Evolutionary conservation across 2,329 filamentous ascomycete genomes (phyloP).

Genomic region (Aspergillus aculeatus): DNA sequence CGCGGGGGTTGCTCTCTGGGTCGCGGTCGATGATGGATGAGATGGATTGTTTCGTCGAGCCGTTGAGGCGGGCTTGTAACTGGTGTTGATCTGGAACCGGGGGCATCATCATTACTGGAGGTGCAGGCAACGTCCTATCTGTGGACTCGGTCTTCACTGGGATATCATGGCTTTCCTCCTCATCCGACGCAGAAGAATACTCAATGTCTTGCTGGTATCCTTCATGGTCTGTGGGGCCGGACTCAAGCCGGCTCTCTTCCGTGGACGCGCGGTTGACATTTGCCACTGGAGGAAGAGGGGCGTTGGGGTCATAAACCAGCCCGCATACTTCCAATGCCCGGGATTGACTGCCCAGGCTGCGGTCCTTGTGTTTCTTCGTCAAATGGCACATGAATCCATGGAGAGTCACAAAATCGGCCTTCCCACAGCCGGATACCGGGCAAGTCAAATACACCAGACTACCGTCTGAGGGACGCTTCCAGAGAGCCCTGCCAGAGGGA

Average conservation of each 20-base stretch:
- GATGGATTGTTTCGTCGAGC: conserved; percentile 40
- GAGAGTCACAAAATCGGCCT: conserved; percentile 42
- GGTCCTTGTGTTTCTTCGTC: conserved; percentile 44
- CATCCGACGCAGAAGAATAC: conserved; percentile 31
- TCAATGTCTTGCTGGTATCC: conserved; percentile 33
- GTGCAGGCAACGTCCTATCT: conserved; percentile 24
- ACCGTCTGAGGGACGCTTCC: conserved; percentile 42
- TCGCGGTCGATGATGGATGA: conserved; percentile 41
- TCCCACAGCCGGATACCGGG: conserved; percentile 39
- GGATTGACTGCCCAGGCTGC: conserved; percentile 41
- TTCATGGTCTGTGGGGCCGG: conserved; percentile 29
- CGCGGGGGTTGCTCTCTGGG: conserved; percentile 26
- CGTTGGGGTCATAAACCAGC: conserved; percentile 38
- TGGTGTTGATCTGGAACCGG: conserved; percentile 14
- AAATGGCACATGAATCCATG: conserved; percentile 45
- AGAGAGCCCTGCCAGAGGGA: conserved; percentile 38
- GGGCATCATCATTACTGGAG: conserved; percentile 12
- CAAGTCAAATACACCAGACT: conserved; percentile 41
- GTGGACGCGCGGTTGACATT: conserved; percentile 34
- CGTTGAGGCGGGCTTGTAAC: conserved; percentile 20
- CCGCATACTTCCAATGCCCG: conserved; percentile 42
- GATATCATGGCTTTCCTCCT: conserved; percentile 24
- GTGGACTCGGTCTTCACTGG: conserved; percentile 31
- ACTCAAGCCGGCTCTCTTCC: conserved; percentile 35
- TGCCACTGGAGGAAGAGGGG: conserved; percentile 36